Percentiles rank a stretch among this genome's conserved stretches.
phyloP scores from a whole-genome alignment of 441 rosid genomes.

The Brassica hybrid region DNA sequence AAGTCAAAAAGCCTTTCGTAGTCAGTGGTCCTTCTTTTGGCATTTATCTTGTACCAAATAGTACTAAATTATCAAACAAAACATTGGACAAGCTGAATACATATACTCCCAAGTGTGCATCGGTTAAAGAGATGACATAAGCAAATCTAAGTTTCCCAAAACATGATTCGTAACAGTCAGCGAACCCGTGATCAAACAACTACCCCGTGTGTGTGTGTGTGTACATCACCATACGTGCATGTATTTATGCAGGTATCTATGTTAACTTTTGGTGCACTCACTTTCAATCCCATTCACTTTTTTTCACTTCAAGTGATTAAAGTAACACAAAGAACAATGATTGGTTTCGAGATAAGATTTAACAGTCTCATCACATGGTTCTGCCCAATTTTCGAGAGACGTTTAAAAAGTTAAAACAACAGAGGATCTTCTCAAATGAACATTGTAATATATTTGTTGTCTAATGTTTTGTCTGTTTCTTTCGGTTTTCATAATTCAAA shows the following conservation, averaged over 20 bases:
- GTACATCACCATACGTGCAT: neutral
- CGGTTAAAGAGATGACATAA: slow-evolving; percentile 29
- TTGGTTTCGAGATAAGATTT: slow-evolving; percentile 22
- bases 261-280: neutral
- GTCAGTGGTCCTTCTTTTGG: slow-evolving; percentile 22
- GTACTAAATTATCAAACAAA: slow-evolving; percentile 29
- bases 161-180: slow-evolving; percentile 22
- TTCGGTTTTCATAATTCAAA: neutral
- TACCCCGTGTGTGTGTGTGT: slow-evolving; percentile 23
- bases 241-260: neutral
- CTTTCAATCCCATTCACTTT: slow-evolving; percentile 14
- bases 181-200: slow-evolving; percentile 31
- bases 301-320: slow-evolving; percentile 21
- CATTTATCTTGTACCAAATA: neutral
- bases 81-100: slow-evolving; percentile 27
- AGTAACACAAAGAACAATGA: slow-evolving; percentile 34
- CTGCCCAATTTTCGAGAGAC: slow-evolving; percentile 24
- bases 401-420: slow-evolving; percentile 28
- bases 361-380: slow-evolving; percentile 29
- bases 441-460: slow-evolving; percentile 5
- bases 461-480: slow-evolving; percentile 17
- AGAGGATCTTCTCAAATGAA: slow-evolving; percentile 28
- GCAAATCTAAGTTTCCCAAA: slow-evolving; percentile 34
- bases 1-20: slow-evolving; percentile 26
- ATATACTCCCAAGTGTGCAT: slow-evolving; percentile 14